Evolutionary conservation across 2,329 filamentous ascomycete species (phyloP).

Genomic region (Magnaporthales sp.): DNA sequence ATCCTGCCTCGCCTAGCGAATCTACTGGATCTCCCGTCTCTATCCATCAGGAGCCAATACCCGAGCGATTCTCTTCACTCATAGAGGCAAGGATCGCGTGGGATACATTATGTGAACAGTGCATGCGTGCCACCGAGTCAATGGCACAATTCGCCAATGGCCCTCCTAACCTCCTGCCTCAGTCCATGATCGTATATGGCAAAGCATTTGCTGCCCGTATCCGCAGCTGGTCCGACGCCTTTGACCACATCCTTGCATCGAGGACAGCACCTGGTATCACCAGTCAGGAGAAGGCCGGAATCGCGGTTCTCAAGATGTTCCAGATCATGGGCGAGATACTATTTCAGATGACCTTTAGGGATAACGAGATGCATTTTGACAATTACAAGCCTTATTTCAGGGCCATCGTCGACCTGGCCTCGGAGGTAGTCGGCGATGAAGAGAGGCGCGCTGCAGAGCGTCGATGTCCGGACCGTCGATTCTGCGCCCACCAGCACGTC

Average conservation of each 20-base stretch:
- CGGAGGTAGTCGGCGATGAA: slow-evolving; percentile 51
- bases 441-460: slow-evolving; percentile 40
- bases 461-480: slow-evolving; percentile 32
- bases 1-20: slow-evolving; percentile 16
- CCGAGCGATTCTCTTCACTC: slow-evolving; percentile 37
- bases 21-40: slow-evolving; percentile 29
- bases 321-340: slow-evolving; percentile 49
- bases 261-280: slow-evolving; percentile 38
- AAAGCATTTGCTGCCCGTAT: slow-evolving; percentile 39
- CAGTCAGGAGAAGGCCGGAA: slow-evolving; percentile 49
- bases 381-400: slow-evolving; percentile 41
- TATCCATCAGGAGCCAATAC: slow-evolving; percentile 27
- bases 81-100: slow-evolving; percentile 47
- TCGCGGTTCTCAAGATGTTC: slow-evolving; percentile 54
- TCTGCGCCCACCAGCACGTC: slow-evolving; percentile 31
- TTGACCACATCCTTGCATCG: slow-evolving; percentile 42
- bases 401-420: slow-evolving; percentile 46
- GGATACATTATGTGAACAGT: slow-evolving; percentile 46
- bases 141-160: slow-evolving; percentile 38
- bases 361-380: slow-evolving; percentile 51
- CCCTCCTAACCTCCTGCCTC: slow-evolving; percentile 43
- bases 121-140: slow-evolving; percentile 50
- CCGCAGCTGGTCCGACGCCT: slow-evolving; percentile 45
- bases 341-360: slow-evolving; percentile 52
- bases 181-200: slow-evolving; percentile 37